A percentile compares a stretch with the other conserved stretches of the same genome.
Evolutionary conservation across 192 early-diverging fungal species (phyloP).

Genomic region (Entomortierella lignicola): DNA sequence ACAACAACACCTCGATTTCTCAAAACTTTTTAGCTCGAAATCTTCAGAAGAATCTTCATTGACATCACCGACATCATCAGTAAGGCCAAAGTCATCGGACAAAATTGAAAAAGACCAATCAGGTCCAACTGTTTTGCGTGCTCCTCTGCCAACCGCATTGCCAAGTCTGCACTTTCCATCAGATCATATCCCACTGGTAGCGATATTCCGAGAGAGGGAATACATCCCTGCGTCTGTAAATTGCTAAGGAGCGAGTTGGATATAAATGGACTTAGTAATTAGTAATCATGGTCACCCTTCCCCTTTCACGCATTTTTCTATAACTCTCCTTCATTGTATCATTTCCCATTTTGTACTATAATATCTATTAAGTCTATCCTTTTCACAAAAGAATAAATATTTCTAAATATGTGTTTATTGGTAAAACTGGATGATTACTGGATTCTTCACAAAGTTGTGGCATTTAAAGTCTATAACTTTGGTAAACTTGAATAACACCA

Average conservation of each 20-base stretch:
- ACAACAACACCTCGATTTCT: conserved; percentile 18
- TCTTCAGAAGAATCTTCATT: neutral
- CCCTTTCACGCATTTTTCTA: no score
- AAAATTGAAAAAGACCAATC: neutral
- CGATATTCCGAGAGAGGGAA: conserved; percentile 43
- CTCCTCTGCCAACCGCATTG: conserved; percentile 28
- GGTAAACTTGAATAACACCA: conserved; percentile 32
- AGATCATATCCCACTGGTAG: conserved; percentile 46
- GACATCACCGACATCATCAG: neutral
- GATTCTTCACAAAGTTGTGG: no score
- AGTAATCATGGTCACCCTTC: no score
- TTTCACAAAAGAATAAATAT: no score
- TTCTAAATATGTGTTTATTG: no score
- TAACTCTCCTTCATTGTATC: neutral
- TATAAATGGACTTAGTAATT: no score
- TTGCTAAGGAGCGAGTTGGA: no score
- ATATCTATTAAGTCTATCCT: no score
- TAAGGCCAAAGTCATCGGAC: neutral
- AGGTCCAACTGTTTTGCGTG: neutral
- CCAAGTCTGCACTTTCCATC: conserved; percentile 47
- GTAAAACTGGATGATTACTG: no score
- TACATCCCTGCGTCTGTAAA: conserved; percentile 5
- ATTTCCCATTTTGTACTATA: neutral
- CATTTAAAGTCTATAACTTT: conserved; percentile 23
- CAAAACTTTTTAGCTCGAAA: conserved; percentile 22